phyloP scores from a whole-genome alignment of 441 rosid genomes.

The Viola pubescens region DNA sequence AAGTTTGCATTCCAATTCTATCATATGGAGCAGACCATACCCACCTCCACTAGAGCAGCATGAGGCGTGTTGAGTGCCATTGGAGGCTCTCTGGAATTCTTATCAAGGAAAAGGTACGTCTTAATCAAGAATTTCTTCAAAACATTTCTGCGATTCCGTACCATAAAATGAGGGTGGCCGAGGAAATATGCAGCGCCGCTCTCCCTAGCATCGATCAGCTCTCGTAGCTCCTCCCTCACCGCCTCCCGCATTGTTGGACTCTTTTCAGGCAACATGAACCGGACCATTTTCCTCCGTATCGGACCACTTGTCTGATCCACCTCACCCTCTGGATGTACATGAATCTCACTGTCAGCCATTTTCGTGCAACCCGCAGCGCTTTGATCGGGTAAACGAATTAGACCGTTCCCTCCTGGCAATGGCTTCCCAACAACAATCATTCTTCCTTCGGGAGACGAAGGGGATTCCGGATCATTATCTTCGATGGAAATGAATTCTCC shows the following conservation, averaged over 20 bases:
- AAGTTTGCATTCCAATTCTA: no score
- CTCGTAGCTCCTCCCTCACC: conserved; percentile 37
- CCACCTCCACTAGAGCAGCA: conserved; percentile 57
- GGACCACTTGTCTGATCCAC: not conserved
- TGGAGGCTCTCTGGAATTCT: conserved; percentile 39
- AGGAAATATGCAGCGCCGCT: conserved; percentile 52
- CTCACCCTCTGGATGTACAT: not conserved
- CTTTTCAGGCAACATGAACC: conserved; percentile 31
- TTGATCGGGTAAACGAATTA: conserved; percentile 22
- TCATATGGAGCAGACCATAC: conserved; percentile 39
- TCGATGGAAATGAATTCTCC: conserved; percentile 52
- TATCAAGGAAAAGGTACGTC: conserved; percentile 37
- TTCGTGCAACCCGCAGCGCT: not conserved
- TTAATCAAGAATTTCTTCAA: conserved; percentile 38
- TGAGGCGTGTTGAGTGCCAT: conserved; percentile 53
- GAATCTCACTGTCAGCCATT: conserved; percentile 5
- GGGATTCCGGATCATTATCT: conserved; percentile 32
- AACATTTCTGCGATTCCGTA: conserved; percentile 29
- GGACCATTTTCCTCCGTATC: conserved; percentile 33
- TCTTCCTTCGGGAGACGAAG: conserved; percentile 28
- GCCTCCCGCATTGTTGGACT: conserved; percentile 24
- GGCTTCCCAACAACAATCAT: conserved; percentile 36
- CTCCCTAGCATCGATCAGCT: conserved; percentile 48
- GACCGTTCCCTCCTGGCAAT: conserved; percentile 21
- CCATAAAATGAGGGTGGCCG: conserved; percentile 44